Percentiles rank a stretch among this genome's conserved stretches.
phyloP scores from a whole-genome alignment of 495 filamentous ascomycete genomes.

The Neurospora sp. region DNA sequence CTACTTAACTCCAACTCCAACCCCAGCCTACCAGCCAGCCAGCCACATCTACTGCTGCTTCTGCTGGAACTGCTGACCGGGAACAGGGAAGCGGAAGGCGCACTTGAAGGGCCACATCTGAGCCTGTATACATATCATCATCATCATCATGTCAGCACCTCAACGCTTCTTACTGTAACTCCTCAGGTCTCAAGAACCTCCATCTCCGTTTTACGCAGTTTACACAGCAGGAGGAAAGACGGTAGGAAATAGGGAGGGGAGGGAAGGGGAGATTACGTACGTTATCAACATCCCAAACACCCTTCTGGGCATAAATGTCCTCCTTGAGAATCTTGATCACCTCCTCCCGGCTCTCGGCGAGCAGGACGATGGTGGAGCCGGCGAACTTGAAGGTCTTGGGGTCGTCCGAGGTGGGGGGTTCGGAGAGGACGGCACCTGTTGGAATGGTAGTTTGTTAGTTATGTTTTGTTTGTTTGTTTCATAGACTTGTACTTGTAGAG shows the following conservation, averaged over 20 bases:
- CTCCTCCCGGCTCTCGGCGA: constrained; percentile 57
- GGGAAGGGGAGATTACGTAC: constrained; percentile 28
- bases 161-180: no score
- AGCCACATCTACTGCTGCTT: not conserved
- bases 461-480: not conserved
- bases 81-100: constrained; percentile 29
- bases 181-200: no score
- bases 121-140: no score
- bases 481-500: no score
- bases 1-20: no score
- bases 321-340: constrained; percentile 53
- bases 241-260: no score
- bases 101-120: constrained; percentile 36
- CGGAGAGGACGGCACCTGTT: constrained; percentile 60
- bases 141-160: no score
- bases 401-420: constrained; percentile 53
- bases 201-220: no score
- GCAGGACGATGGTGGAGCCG: constrained; percentile 56
- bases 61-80: constrained; percentile 1
- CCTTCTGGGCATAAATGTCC: constrained; percentile 60
- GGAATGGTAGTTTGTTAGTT: not conserved
- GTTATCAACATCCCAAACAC: constrained; percentile 79
- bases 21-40: no score
- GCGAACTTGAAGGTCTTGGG: constrained; percentile 48
- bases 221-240: no score